Conservation (phyloP, 2,329 filamentous ascomycete genomes). For the Alternaria infectoria region DNA sequence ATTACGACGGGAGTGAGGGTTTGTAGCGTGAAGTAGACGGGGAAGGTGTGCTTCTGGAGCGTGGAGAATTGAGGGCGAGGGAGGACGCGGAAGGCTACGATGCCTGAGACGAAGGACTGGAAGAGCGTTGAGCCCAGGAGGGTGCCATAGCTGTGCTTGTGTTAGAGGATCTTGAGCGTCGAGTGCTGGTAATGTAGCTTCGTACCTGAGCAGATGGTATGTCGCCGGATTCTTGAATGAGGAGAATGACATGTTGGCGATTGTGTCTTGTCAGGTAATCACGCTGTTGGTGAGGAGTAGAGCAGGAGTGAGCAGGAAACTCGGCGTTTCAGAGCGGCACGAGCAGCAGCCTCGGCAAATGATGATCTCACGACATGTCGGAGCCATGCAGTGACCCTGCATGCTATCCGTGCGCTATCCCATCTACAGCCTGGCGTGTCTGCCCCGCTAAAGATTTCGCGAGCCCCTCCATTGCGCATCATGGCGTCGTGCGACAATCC, state of each 20-base stretch:
- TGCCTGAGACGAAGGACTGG: slow-evolving; percentile 78
- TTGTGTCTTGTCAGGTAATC: background rate
- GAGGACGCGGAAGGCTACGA: slow-evolving; percentile 77
- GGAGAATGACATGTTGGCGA: slow-evolving; percentile 51
- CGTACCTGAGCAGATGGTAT: slow-evolving; percentile 77
- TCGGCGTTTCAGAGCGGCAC: background rate
- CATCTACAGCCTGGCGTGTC: background rate
- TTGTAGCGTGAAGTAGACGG: slow-evolving; percentile 87
- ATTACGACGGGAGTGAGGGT: slow-evolving; percentile 74
- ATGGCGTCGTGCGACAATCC: background rate
- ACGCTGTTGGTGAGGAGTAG: background rate
- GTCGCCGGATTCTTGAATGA: slow-evolving; percentile 68
- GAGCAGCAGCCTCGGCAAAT: slow-evolving; percentile 16
- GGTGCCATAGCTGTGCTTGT: slow-evolving; percentile 74
- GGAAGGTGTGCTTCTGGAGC: slow-evolving; percentile 79
- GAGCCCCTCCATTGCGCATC: slow-evolving; percentile 1
- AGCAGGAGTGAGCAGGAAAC: background rate
- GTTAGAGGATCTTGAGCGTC: background rate
- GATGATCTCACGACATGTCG: slow-evolving; percentile 30
- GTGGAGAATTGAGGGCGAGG: slow-evolving; percentile 80
- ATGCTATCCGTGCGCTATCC: background rate
- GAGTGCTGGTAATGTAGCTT: background rate
- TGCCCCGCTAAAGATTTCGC: slow-evolving; percentile 1
- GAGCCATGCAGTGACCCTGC: slow-evolving; percentile 12
- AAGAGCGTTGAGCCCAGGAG: slow-evolving; percentile 87